Evolutionary conservation across 2,329 filamentous ascomycete species (phyloP).

Genomic region (Albophoma yamanashiensis): DNA sequence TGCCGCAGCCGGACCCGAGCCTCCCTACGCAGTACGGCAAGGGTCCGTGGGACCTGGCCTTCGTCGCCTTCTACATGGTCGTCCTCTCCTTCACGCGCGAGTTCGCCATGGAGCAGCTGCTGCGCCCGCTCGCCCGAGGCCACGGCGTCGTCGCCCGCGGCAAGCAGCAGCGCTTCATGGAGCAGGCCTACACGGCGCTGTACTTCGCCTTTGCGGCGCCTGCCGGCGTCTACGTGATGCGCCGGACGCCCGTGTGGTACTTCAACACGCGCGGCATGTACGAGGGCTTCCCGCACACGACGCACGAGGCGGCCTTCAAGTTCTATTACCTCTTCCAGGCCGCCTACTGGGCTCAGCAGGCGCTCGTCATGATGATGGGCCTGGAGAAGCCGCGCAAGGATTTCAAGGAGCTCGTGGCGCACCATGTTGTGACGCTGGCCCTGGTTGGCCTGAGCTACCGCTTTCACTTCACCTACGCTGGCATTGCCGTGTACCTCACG

Average conservation of each 20-base stretch:
- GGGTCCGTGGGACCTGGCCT: conserved; percentile 74
- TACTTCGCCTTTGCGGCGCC: conserved; percentile 82
- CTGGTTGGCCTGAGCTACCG: conserved; percentile 83
- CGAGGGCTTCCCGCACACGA: conserved; percentile 72
- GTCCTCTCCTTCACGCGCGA: conserved; percentile 89
- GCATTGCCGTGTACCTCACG: conserved; percentile 84
- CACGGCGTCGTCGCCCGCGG: conserved; percentile 56
- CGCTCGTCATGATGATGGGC: conserved; percentile 77
- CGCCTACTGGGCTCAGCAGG: conserved; percentile 92
- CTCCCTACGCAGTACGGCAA: conserved; percentile 69
- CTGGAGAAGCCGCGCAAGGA: conserved; percentile 92
- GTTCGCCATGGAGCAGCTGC: conserved; percentile 86
- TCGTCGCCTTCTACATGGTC: conserved; percentile 81
- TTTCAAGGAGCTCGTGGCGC: conserved; percentile 83
- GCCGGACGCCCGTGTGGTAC: conserved; percentile 83
- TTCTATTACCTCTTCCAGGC: conserved; percentile 94
- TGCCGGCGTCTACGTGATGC: conserved; percentile 84
- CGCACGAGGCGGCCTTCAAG: conserved; percentile 75
- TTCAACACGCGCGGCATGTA: conserved; percentile 91
- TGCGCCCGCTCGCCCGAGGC: conserved; percentile 63
- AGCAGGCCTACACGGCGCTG: conserved; percentile 87
- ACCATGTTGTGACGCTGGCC: conserved; percentile 80
- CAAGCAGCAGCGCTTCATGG: conserved; percentile 90
- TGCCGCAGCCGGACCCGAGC: conserved; percentile 34
- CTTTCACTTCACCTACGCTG: conserved; percentile 98